Percentiles rank a stretch among this genome's conserved stretches.
These are phyloP conservation scores for Marasmius sp. DNA, from an alignment of 1,284 basidiomycete species.

Conservation along the genomic window DNA sequence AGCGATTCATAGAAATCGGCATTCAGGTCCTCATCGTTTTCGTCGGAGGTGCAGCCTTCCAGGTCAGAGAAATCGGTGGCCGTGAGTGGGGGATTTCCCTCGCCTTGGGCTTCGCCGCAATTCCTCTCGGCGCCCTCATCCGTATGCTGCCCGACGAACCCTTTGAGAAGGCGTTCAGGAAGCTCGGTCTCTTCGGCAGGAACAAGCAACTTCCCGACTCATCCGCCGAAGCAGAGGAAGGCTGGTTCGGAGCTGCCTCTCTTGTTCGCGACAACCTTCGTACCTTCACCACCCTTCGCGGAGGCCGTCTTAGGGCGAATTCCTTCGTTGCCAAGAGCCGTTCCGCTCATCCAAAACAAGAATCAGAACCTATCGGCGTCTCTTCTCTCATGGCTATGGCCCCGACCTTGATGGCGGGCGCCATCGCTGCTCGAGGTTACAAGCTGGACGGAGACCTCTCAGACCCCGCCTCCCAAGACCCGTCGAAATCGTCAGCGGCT, in stretches of 20 bases:
- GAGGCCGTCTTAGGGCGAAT: conserved; percentile 82
- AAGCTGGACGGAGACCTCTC: conserved; percentile 59
- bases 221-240: conserved; percentile 62
- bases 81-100: conserved; percentile 94
- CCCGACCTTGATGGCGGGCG: conserved; percentile 82
- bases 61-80: conserved; percentile 78
- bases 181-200: conserved; percentile 65
- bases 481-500: conserved; percentile 76
- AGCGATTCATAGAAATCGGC: conserved; percentile 64
- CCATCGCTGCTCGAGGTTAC: conserved; percentile 77
- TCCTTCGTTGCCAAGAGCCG: conserved; percentile 82
- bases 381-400: conserved; percentile 85
- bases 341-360: conserved; percentile 50
- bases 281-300: conserved; percentile 80
- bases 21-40: conserved; percentile 90
- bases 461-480: conserved; percentile 76
- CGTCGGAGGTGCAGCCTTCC: conserved; percentile 90
- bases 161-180: conserved; percentile 73
- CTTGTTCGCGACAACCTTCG: conserved; percentile 84
- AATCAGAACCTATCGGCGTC: conserved; percentile 44
- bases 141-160: conserved; percentile 83
- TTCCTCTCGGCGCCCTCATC: conserved; percentile 85
- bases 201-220: conserved; percentile 69
- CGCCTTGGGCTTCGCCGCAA: conserved; percentile 81
- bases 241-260: conserved; percentile 72